Base-by-base conservation (phyloP, 306 rosid species). In the Lathyrus oleraceus region DNA sequence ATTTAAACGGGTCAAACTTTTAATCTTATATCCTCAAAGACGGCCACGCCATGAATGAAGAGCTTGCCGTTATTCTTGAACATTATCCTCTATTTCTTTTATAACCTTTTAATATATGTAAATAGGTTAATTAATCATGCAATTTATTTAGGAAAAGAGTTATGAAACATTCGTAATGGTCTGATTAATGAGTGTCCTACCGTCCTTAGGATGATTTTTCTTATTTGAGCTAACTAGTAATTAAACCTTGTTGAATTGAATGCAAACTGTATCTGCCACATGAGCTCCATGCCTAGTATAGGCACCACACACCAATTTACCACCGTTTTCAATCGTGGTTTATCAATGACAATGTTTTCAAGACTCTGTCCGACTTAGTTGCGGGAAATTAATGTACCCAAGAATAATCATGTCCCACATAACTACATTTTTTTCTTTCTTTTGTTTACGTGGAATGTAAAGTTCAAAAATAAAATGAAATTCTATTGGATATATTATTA, bases 201-300 rank as follows among this genome's bases (percentile, higher is more conserved):
- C 64, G 21, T 28, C 21, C 42, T 58, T 58, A 53, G 8, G 5
- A 30, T 7, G 35, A 30, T 30, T 30, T 30, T 30, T 30, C 35
- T 32, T 32, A 32, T 32, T 6, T 32, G 38, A 32, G 38, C 38
- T 5, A 32, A 32, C 38, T 32, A 32, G 38, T 35, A 35, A 35
- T 35, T 35, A 35, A 7, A 35, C 39, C 39, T 35, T 7, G 39
- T 35, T 35, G 39, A 19, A 5, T 57, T 42, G 66, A 88, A 77
- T 79, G 90, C 85, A 75, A 13, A 71, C 47, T 61, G 66, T 43
- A 51, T 53, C 1, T 63, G 71, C 76, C 83, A 75, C 88, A 79
- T 81, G 88, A 77, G 57, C 59, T 67, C 65, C 82, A 82, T 77
- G 75, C 81, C 57, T 60, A 35, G 39, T 7, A 66, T 54, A 38